Conservation (phyloP, 192 early-diverging fungal species). For the Rhizophagus clarus region DNA sequence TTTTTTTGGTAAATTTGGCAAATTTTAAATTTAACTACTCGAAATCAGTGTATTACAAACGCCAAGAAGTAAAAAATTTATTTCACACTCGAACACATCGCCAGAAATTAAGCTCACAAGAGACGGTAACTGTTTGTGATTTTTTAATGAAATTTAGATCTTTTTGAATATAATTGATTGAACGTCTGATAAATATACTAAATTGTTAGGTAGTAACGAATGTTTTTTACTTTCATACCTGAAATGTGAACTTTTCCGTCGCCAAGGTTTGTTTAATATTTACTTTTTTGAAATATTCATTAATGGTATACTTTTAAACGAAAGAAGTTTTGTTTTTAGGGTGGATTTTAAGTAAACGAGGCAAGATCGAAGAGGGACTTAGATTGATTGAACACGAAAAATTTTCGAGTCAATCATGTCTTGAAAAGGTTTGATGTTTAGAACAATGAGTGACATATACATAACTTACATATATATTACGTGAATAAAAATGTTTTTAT, state of each 20-base stretch:
- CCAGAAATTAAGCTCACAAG: background rate
- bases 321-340: conserved; percentile 27
- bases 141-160: background rate
- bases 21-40: background rate
- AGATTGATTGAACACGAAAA: conserved; percentile 31
- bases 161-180: background rate
- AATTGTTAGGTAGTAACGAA: conserved; percentile 32
- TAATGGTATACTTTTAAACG: background rate
- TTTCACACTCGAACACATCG: background rate
- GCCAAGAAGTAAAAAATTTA: conserved; percentile 49
- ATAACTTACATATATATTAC: background rate
- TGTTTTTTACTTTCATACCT: conserved; percentile 48
- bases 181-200: background rate
- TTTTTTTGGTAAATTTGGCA: background rate
- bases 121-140: conserved; percentile 7
- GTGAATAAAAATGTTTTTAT: background rate
- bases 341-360: conserved; percentile 37
- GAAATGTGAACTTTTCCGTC: conserved; percentile 44
- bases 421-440: conserved; percentile 38
- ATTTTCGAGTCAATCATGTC: conserved; percentile 35
- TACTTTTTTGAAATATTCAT: background rate
- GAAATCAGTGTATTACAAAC: conserved; percentile 48
- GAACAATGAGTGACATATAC: background rate
- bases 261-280: conserved; percentile 38
- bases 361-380: conserved; percentile 43